Percentiles rank a stretch among this genome's conserved stretches.
These are phyloP conservation scores for Murraya koenigii DNA, from an alignment of 345 rosid species.

Conservation along the genomic window DNA sequence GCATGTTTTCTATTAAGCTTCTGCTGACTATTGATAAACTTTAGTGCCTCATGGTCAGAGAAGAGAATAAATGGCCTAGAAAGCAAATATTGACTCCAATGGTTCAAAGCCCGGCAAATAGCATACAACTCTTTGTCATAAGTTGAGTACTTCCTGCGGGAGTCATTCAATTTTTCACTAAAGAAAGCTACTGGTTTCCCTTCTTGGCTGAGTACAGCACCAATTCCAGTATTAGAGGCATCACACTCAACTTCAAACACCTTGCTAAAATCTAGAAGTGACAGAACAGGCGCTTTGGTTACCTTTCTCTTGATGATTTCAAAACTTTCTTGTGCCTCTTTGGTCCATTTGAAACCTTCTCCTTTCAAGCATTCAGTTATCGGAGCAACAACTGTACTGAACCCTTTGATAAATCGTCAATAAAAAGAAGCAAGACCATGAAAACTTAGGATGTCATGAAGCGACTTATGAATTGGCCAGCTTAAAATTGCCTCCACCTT, in stretches of 20 bases:
- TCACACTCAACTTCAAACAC: neutral
- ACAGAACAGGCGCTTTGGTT: neutral
- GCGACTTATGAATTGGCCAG: neutral
- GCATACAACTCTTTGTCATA: neutral
- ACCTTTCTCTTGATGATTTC: neutral
- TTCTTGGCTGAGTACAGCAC: neutral
- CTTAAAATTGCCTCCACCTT: neutral
- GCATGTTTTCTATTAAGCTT: neutral
- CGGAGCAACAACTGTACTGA: neutral
- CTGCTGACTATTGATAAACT: neutral
- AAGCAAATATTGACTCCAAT: neutral
- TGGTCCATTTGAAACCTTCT: neutral
- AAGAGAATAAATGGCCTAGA: too few species aligned
- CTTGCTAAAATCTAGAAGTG: neutral
- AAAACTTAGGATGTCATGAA: neutral
- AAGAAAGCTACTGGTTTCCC: neutral
- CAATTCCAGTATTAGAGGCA: neutral
- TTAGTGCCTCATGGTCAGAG: neutral
- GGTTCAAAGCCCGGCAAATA: neutral
- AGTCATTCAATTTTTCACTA: neutral
- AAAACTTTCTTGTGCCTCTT: neutral
- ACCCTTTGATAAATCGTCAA: neutral
- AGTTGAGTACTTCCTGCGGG: neutral
- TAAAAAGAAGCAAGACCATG: neutral
- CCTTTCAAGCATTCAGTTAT: neutral